Evolutionary conservation across 2,329 filamentous ascomycete genomes (phyloP), one percentile per base, ranked within the genome.

Genomic region (Plenodomus lindquistii): DNA sequence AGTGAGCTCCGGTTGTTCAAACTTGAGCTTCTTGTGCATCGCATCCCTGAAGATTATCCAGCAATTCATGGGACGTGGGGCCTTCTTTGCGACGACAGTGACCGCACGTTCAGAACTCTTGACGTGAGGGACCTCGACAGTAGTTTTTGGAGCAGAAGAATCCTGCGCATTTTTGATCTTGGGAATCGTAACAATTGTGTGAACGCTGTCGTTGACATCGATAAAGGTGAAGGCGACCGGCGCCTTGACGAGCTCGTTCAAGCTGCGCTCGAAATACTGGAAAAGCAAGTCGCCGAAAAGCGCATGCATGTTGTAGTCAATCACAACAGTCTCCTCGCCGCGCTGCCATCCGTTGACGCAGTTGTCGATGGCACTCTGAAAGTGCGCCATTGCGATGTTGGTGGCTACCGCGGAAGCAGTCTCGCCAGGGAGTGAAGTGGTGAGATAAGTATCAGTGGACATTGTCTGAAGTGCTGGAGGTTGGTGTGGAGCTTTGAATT

Each of bases 51-150:
- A 65, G 16, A 63, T 49, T 50, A 65, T 58, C 52, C 52, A 65
- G 42, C 60, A 62, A 35, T 65, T 65, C 62, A 62, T 63, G n/a
- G 62, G 62, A 9, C 62, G 62, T 7, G 62, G 62, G 24, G 55
- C 50, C 24, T 55, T 61, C 54, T 58, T 62, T 15, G 38, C 19
- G 31, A 37, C 38, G 27, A 34, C 37, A 24, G 44, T 19, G 9
- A 39, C 34, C 18, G 15, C 34, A 34, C 41, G 19, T 11, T 31
- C 35, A 20, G 42, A 37, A 40, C 19, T 13, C 16, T 34, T 22
- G 13, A 20, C 37, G 18, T 35, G 22, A 19, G 37, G 24, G 19
- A 15, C 2, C 21, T 37, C 20, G 20, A 20, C 24, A 8, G 20
- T 29, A n/a, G 37, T 19, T 31, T 34, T 22, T 4, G 18, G 17